These are phyloP conservation scores for Ogataea pilisensis DNA, from an alignment of 805 yeast genomes.

Conservation along the genomic window DNA sequence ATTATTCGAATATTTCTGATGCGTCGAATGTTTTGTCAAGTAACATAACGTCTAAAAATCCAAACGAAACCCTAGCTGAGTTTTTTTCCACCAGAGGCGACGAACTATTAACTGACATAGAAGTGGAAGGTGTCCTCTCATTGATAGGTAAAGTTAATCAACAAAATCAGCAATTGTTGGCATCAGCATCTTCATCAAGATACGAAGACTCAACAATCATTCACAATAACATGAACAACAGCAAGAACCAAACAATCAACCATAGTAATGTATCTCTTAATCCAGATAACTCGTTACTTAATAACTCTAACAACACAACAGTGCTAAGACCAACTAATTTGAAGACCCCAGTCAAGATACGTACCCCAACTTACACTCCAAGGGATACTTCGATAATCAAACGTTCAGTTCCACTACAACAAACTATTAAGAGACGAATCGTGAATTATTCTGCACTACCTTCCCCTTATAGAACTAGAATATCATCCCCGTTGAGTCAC, in stretches of 20 bases:
- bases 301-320: constrained; percentile 14
- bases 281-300: constrained; percentile 13
- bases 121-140: constrained; percentile 76
- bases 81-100: constrained; percentile 77
- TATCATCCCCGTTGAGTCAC: constrained; percentile 26
- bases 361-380: constrained; percentile 26
- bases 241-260: constrained; percentile 1
- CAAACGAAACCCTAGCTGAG: constrained; percentile 59
- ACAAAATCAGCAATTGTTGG: no score
- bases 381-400: constrained; percentile 11
- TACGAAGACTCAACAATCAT: constrained; percentile 1
- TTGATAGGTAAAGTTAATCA: constrained; percentile 41
- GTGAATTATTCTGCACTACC: constrained; percentile 26
- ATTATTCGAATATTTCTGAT: constrained; percentile 21
- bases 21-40: constrained; percentile 11
- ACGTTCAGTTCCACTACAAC: constrained; percentile 10
- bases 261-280: background rate
- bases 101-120: constrained; percentile 66
- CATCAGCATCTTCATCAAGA: constrained; percentile 4
- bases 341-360: constrained; percentile 21
- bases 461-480: constrained; percentile 23
- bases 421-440: constrained; percentile 25
- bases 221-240: background rate
- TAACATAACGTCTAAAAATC: constrained; percentile 27
- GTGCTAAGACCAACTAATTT: constrained; percentile 23